phyloP scores from a whole-genome alignment of 2,329 filamentous ascomycete species.

The Sporothrix euskadiensis region DNA sequence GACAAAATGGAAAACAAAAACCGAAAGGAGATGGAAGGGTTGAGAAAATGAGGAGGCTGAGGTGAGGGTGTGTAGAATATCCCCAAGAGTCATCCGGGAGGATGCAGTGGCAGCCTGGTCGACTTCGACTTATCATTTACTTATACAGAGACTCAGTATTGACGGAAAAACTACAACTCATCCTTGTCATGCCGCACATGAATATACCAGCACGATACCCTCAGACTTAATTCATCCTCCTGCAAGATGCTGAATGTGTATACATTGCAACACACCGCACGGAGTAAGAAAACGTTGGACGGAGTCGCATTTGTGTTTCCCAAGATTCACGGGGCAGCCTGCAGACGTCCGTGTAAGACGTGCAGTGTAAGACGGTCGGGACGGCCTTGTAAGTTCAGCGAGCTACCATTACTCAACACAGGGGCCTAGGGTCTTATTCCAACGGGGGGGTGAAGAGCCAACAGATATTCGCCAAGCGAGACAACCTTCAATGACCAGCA shows the following conservation, averaged over 20 bases:
- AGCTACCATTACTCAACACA: not conserved
- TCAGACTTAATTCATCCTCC: not conserved
- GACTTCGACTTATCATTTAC: slow-evolving; percentile 1
- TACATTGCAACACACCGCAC: not conserved
- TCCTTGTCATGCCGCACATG: not conserved
- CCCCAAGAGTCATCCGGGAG: slow-evolving; percentile 8
- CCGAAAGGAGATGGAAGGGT: not conserved
- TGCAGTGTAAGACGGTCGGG: not conserved
- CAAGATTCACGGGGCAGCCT: not conserved
- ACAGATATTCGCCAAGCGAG: too few species aligned
- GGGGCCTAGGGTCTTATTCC: too few species aligned
- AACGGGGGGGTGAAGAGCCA: not conserved
- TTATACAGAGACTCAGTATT: not conserved
- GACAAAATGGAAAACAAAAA: not conserved
- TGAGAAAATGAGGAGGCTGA: not conserved
- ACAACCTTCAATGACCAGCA: not conserved
- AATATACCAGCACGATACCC: not conserved
- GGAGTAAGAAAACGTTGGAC: not conserved
- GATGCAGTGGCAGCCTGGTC: slow-evolving; percentile 18
- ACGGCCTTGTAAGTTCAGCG: not conserved
- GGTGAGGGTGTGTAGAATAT: not conserved
- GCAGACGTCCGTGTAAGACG: not conserved
- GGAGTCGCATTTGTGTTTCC: not conserved
- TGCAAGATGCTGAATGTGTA: not conserved
- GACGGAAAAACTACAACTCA: not conserved